A percentile compares a stretch with the other conserved stretches of the same genome.
phyloP scores from a whole-genome alignment of 768 basidiomycete species.

The Termitomyces sp. region DNA sequence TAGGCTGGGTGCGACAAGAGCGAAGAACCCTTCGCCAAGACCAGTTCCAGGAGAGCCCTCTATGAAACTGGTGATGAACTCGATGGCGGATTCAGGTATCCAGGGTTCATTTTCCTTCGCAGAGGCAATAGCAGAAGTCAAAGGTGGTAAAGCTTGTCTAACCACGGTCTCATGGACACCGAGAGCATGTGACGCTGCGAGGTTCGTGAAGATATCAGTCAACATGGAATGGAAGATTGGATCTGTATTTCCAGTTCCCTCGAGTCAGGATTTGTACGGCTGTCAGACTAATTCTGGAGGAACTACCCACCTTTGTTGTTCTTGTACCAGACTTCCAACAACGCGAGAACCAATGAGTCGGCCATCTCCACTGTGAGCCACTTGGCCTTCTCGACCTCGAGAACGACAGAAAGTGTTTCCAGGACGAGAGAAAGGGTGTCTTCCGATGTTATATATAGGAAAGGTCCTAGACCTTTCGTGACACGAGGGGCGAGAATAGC shows the following conservation, averaged over 20 bases:
- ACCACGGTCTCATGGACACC: constrained; percentile 74
- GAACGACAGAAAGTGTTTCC: constrained; percentile 77
- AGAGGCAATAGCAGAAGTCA: constrained; percentile 62
- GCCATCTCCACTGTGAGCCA: constrained; percentile 75
- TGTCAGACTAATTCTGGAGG: not conserved
- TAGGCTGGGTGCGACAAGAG: constrained; percentile 66
- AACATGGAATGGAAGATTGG: constrained; percentile 86
- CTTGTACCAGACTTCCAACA: constrained; percentile 81
- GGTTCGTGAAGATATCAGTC: constrained; percentile 71
- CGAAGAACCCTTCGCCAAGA: constrained; percentile 81
- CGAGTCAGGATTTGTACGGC: not conserved
- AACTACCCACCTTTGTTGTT: constrained; percentile 72
- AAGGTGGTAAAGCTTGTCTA: constrained; percentile 65
- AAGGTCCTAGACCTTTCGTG: constrained; percentile 78
- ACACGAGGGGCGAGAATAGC: constrained; percentile 69
- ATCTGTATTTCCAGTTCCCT: constrained; percentile 39
- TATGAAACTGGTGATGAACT: constrained; percentile 72
- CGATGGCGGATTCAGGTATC: constrained; percentile 78
- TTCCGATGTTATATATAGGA: constrained; percentile 75
- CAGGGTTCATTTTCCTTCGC: constrained; percentile 65
- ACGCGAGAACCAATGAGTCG: constrained; percentile 57
- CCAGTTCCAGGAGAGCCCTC: constrained; percentile 59
- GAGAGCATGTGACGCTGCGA: constrained; percentile 57
- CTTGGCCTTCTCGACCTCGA: constrained; percentile 67
- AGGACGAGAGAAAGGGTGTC: constrained; percentile 88